Conservation (phyloP, 2,329 filamentous ascomycete species). For the Pseudogymnoascus sp. region DNA sequence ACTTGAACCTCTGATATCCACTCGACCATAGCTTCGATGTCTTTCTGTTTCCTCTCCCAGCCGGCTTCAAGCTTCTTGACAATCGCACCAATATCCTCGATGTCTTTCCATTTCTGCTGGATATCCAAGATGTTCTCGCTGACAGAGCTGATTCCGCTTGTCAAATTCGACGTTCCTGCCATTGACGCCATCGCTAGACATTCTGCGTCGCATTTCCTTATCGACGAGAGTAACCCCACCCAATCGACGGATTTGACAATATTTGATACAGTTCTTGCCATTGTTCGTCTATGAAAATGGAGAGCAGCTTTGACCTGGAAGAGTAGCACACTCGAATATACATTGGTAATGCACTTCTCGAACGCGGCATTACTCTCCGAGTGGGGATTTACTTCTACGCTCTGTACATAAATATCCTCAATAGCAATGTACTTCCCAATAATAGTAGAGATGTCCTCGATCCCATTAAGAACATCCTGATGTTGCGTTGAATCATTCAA, state of each 20-base stretch:
- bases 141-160: neutral
- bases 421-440: too few species aligned
- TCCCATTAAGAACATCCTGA: too few species aligned
- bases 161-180: conserved; percentile 3
- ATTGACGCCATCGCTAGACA: conserved; percentile 10
- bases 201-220: conserved; percentile 11
- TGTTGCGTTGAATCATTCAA: too few species aligned
- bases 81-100: conserved; percentile 4
- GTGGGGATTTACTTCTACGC: too few species aligned
- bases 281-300: too few species aligned
- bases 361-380: too few species aligned
- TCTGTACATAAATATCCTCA: too few species aligned
- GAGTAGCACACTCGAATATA: too few species aligned
- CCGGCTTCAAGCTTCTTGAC: conserved; percentile 8
- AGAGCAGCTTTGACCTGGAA: too few species aligned
- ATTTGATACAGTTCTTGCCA: too few species aligned
- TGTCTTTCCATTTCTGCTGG: conserved; percentile 10
- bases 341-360: too few species aligned
- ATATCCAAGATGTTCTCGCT: neutral
- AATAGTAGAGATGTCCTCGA: too few species aligned
- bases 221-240: conserved; percentile 9
- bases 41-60: conserved; percentile 11
- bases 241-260: conserved; percentile 11
- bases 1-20: conserved; percentile 13
- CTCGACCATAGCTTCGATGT: neutral